phyloP scores from a whole-genome alignment of 192 early-diverging fungal genomes.

The Coemansia brasiliensis region DNA sequence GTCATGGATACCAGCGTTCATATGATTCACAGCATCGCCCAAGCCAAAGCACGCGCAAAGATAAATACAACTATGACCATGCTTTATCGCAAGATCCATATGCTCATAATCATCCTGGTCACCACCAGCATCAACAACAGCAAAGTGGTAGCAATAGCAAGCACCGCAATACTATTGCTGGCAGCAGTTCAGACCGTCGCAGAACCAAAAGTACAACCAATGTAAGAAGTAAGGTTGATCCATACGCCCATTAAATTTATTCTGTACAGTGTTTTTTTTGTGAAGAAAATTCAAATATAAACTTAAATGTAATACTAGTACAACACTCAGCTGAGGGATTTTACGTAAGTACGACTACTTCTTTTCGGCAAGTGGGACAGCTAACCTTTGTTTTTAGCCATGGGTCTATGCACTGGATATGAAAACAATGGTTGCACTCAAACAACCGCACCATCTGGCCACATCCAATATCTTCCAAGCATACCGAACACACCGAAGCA shows the following conservation, averaged over 20 bases:
- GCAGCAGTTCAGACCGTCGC: neutral
- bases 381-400: conserved; percentile 27
- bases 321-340: too few species aligned
- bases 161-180: neutral
- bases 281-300: neutral
- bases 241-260: conserved; percentile 12
- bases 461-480: conserved; percentile 12
- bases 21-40: neutral
- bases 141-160: neutral
- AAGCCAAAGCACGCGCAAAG: neutral
- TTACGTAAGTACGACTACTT: conserved; percentile 1
- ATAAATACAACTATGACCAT: conserved; percentile 8
- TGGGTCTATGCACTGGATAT: conserved; percentile 33
- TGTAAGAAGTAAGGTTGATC: conserved; percentile 10
- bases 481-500: conserved; percentile 19
- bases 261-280: conserved; percentile 1
- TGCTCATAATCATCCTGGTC: conserved; percentile 2
- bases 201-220: conserved; percentile 5
- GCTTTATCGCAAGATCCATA: conserved; percentile 1
- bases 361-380: conserved; percentile 27
- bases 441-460: conserved; percentile 8
- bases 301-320: neutral
- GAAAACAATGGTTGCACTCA: conserved; percentile 23
- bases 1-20: neutral
- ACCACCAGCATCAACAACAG: conserved; percentile 8